These are phyloP conservation scores for Solanum neorickii DNA, from an alignment of 257 asterid genomes.

Conservation along the genomic window DNA sequence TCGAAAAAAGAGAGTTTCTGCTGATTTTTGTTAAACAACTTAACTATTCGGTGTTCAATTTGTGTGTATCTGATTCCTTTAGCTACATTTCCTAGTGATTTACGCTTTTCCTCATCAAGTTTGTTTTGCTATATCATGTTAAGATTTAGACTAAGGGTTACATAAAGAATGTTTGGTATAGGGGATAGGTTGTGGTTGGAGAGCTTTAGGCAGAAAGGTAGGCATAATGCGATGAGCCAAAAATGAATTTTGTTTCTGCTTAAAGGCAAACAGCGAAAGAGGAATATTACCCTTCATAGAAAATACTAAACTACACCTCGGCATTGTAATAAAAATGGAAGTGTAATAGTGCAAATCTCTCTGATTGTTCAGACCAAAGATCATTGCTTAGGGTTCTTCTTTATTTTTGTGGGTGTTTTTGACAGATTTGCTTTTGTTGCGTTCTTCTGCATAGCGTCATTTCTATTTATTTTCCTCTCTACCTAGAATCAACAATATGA, in stretches of 20 bases:
- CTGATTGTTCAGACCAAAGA: background rate
- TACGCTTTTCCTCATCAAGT: background rate
- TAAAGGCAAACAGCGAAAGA: background rate
- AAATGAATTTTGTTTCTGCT: background rate
- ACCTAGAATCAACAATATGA: background rate
- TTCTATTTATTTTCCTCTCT: background rate
- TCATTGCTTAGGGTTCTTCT: background rate
- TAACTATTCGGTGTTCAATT: background rate
- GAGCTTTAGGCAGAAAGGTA: background rate
- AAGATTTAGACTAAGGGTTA: background rate
- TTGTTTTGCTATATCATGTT: background rate
- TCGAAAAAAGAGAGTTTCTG: background rate
- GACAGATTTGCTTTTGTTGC: background rate
- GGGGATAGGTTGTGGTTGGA: background rate
- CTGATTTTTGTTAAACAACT: background rate
- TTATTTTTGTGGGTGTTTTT: background rate
- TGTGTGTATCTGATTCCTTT: background rate
- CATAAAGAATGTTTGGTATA: background rate
- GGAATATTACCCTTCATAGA: background rate
- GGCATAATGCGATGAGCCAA: background rate
- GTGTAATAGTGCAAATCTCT: background rate
- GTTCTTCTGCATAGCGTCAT: background rate
- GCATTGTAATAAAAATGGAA: background rate
- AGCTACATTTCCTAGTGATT: background rate
- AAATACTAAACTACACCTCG: background rate